A percentile compares a stretch with the other conserved stretches of the same genome.
phyloP scores from a whole-genome alignment of 2,329 filamentous ascomycete genomes.

The Diaporthe velutina region DNA sequence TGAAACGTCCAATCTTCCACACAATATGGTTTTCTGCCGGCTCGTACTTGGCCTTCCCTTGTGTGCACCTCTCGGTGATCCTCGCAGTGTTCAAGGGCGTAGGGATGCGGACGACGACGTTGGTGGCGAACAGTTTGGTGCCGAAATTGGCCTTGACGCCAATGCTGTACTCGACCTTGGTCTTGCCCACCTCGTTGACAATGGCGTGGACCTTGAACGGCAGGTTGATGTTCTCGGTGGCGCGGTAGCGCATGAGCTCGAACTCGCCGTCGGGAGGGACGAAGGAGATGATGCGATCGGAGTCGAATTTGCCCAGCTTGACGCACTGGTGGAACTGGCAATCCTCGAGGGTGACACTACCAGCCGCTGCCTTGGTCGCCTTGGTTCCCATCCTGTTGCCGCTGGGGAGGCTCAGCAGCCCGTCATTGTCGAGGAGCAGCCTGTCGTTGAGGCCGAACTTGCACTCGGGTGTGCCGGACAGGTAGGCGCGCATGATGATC shows the following conservation, averaged over 20 bases:
- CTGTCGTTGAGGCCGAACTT: constrained; percentile 99
- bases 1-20: constrained; percentile 99
- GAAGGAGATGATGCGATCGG: constrained; percentile 96
- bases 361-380: constrained; percentile 94
- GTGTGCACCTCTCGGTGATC: constrained; percentile 91
- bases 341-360: constrained; percentile 95
- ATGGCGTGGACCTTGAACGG: constrained; percentile 99
- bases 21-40: constrained; percentile 98
- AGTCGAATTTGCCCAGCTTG: constrained; percentile 96
- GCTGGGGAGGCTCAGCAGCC: constrained; percentile 73
- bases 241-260: constrained; percentile 98
- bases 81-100: constrained; percentile 96
- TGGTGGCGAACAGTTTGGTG: constrained; percentile 95
- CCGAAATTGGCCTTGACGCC: constrained; percentile 98
- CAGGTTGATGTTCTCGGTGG: constrained; percentile 97
- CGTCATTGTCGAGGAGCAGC: constrained; percentile 86
- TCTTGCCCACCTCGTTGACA: constrained; percentile 96
- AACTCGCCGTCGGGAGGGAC: constrained; percentile 98
- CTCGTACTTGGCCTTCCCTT: constrained; percentile 98
- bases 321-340: constrained; percentile 99
- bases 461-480: constrained; percentile 96
- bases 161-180: constrained; percentile 98
- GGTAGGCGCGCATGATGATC: constrained; percentile 98
- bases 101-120: constrained; percentile 93
- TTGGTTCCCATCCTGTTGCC: constrained; percentile 86